These are phyloP conservation scores for Botrytis aclada DNA, from an alignment of 2,329 filamentous ascomycete species.

Conservation along the genomic window DNA sequence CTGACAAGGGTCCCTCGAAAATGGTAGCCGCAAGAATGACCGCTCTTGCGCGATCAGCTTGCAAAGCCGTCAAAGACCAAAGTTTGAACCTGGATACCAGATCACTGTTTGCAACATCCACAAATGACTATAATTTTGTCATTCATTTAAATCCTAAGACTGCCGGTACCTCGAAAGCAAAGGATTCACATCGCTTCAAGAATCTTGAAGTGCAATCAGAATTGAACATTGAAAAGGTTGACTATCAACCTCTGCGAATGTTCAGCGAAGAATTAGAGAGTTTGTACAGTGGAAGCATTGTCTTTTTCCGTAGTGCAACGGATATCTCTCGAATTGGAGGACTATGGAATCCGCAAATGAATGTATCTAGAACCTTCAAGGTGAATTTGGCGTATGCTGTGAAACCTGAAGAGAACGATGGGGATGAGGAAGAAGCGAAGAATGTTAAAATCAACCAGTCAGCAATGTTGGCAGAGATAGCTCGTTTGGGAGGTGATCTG, in stretches of 20 bases:
- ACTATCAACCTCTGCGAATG: conserved; percentile 57
- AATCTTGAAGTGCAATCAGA: conserved; percentile 67
- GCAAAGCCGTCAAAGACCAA: conserved; percentile 55
- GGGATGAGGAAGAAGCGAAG: conserved; percentile 42
- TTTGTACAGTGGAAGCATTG: conserved; percentile 64
- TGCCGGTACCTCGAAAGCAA: conserved; percentile 38
- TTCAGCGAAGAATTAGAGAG: conserved; percentile 66
- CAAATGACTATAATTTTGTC: conserved; percentile 82
- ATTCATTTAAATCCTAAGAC: conserved; percentile 55
- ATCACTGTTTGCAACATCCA: conserved; percentile 68
- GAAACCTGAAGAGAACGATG: conserved; percentile 37
- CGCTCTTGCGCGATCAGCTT: conserved; percentile 73
- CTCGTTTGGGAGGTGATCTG: conserved; percentile 63
- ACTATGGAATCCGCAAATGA: conserved; percentile 59
- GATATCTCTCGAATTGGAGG: conserved; percentile 58
- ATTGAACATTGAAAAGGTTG: conserved; percentile 43
- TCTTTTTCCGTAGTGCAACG: conserved; percentile 73
- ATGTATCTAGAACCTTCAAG: conserved; percentile 55
- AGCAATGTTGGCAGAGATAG: conserved; percentile 70
- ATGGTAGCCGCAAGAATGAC: conserved; percentile 84
- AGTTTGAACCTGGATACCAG: conserved; percentile 53
- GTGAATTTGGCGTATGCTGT: conserved; percentile 68
- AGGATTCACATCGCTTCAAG: conserved; percentile 61
- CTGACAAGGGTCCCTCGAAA: conserved; percentile 69
- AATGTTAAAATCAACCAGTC: conserved; percentile 63